Evolutionary conservation across 768 basidiomycete species (phyloP).

Genomic region (Amanita jacksonii): DNA sequence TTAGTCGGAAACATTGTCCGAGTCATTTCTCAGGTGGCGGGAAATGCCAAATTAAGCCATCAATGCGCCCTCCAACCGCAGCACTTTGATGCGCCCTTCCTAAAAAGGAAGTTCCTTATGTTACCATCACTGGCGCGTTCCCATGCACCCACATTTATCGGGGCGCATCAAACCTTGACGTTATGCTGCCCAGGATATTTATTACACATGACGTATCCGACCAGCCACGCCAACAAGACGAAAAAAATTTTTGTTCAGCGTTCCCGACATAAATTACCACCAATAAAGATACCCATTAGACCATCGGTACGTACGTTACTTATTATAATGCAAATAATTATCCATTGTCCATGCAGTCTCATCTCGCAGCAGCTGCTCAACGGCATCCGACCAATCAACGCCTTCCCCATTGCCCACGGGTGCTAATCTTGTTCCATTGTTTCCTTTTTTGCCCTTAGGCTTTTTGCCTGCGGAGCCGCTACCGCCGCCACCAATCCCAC

Average conservation of each 20-base stretch:
- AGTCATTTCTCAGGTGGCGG: not conserved
- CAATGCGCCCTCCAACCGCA: no score
- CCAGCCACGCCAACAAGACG: not conserved
- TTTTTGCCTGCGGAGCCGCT: slow-evolving; percentile 13
- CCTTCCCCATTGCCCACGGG: slow-evolving; percentile 32
- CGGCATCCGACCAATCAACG: slow-evolving; percentile 32
- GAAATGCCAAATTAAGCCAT: not conserved
- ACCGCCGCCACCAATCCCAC: slow-evolving; percentile 14
- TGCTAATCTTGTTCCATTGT: slow-evolving; percentile 11
- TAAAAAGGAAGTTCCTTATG: no score
- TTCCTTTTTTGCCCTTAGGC: slow-evolving; percentile 8
- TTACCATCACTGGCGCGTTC: no score
- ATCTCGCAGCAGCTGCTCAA: slow-evolving; percentile 23
- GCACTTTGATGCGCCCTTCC: not conserved
- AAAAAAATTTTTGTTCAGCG: not conserved
- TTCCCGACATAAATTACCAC: not conserved
- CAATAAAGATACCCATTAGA: not conserved
- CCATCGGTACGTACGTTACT: not conserved
- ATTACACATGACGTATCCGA: not conserved
- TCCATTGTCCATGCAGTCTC: not conserved
- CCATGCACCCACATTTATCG: no score
- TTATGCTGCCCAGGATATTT: no score
- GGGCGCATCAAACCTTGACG: no score
- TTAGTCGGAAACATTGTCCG: not conserved
- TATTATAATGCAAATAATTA: no score